These are phyloP conservation scores for Leishmania aethiopica DNA, from an alignment of 208 protist species.

Conservation along the genomic window DNA sequence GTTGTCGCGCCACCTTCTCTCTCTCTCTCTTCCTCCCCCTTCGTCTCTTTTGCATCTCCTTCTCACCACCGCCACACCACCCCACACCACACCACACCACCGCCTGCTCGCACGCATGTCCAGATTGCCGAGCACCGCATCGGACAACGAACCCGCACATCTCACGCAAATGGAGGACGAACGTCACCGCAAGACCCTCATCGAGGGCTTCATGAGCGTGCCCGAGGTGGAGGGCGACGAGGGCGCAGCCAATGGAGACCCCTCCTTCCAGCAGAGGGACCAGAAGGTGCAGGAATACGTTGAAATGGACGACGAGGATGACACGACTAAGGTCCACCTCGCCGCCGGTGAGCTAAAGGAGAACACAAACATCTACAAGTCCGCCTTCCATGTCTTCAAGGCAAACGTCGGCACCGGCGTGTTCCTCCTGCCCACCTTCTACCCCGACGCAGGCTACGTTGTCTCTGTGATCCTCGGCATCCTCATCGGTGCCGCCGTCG, in stretches of 20 bases:
- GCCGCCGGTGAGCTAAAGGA: conserved; percentile 43
- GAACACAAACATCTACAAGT: conserved; percentile 72
- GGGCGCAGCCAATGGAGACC: neutral
- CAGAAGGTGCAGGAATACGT: conserved; percentile 34
- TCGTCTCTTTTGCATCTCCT: no score
- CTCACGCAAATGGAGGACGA: conserved; percentile 19
- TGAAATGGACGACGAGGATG: conserved; percentile 40
- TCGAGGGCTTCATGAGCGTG: conserved; percentile 50
- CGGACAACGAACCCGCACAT: neutral
- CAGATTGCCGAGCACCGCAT: neutral
- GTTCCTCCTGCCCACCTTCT: conserved; percentile 81
- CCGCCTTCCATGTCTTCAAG: conserved; percentile 89
- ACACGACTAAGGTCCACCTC: neutral
- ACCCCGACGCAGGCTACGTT: conserved; percentile 74
- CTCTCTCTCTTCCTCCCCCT: neutral
- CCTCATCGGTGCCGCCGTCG: conserved; percentile 53
- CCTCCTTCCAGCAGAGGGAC: conserved; percentile 17
- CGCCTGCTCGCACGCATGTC: neutral
- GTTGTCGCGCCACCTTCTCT: neutral
- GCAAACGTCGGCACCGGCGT: conserved; percentile 86
- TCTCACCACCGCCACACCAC: neutral
- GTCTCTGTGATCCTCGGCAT: conserved; percentile 46
- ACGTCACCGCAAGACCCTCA: conserved; percentile 30
- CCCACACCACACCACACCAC: no score
- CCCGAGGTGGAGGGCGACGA: conserved; percentile 23